Evolutionary conservation across 306 rosid genomes (phyloP), one percentile per base, ranked within the genome.

Genomic region (Quercus glauca): DNA sequence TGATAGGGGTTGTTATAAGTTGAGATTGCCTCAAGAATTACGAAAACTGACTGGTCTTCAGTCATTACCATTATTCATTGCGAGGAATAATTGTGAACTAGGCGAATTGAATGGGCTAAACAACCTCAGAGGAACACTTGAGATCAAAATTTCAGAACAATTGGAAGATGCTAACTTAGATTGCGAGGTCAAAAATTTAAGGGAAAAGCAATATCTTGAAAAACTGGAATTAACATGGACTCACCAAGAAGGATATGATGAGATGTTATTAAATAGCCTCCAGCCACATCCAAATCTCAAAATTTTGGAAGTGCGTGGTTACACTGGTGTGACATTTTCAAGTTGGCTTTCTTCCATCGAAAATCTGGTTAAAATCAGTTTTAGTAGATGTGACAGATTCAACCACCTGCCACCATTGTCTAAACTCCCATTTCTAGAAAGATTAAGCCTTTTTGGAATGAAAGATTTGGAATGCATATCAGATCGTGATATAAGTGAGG

Each of bases 221-320:
- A 37, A 68, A 3, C 64, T 85, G 73, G 65, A 61, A 71, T 63
- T 85, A 43, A 17, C 41, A 68, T 85, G 88, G 85, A 0, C 10
- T 56, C 2, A n/a, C 29, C 35, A 31, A 31, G 35, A 4, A 31
- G n/a, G 19, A 33, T 14, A 10, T 11, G 1, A 80, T 81, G 88
- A 85, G 76, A 73, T 7, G 65, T 35, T 79, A 43, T 65, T 83
- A 59, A 59, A 81, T 55, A 81, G 73, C 37, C 55, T 83, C 51
- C 81, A 79, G 31, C 83, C 89, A 4, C 80, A 80, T 52, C 55
- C 45, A 60, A 74, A 75, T 23, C 71, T 84, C n/a, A 77, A 69
- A 74, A 33, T 12, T 23, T 70, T 88, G 33, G 13, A 10, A 1
- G 37, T 83, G 23, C 2, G 0, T 15, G 72, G 60, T 15, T 85